Percentiles rank a stretch among this genome's conserved stretches.
Evolutionary conservation across 257 asterid genomes (phyloP).

Genomic region (Forsythia suspensa): DNA sequence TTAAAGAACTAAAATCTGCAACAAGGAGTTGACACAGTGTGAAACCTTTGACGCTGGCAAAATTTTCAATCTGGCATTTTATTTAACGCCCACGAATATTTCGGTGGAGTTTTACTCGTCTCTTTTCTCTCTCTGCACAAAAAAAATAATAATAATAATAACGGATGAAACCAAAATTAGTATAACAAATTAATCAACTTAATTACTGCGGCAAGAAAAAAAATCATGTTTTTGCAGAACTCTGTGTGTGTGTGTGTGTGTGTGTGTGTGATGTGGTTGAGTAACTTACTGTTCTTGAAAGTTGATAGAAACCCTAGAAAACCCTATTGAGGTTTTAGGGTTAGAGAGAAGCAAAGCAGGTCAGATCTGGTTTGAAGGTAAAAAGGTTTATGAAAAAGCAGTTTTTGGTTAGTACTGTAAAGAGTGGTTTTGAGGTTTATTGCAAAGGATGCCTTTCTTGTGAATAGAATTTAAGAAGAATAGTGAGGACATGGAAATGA

Average conservation of each 20-base stretch:
- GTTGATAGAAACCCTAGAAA: constrained; percentile 18
- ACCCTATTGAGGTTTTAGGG: constrained; percentile 33
- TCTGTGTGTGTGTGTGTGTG: no score
- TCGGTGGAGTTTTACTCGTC: constrained; percentile 24
- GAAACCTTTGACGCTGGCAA: constrained; percentile 31
- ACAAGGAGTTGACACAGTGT: constrained; percentile 34
- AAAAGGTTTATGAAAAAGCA: constrained; percentile 7
- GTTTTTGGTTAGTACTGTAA: constrained; percentile 5
- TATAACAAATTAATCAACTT: neutral
- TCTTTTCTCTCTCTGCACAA: constrained; percentile 12
- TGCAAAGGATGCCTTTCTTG: constrained; percentile 51
- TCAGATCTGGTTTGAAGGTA: constrained; percentile 43
- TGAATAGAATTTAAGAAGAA: constrained; percentile 73
- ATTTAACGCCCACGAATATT: constrained; percentile 30
- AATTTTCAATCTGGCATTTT: constrained; percentile 21
- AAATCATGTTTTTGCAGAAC: neutral
- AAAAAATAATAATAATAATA: no score
- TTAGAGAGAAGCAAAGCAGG: constrained; percentile 14
- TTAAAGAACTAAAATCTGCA: constrained; percentile 18
- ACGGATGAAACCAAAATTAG: neutral
- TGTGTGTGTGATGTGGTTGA: no score
- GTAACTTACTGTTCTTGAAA: constrained; percentile 23
- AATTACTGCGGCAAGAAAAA: neutral
- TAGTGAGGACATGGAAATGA: constrained; percentile 15
- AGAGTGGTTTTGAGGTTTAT: constrained; percentile 18